A percentile compares a stretch with the other conserved stretches of the same genome.
These are phyloP conservation scores for Podila epigama DNA, from an alignment of 192 early-diverging fungal species.

Conservation along the genomic window DNA sequence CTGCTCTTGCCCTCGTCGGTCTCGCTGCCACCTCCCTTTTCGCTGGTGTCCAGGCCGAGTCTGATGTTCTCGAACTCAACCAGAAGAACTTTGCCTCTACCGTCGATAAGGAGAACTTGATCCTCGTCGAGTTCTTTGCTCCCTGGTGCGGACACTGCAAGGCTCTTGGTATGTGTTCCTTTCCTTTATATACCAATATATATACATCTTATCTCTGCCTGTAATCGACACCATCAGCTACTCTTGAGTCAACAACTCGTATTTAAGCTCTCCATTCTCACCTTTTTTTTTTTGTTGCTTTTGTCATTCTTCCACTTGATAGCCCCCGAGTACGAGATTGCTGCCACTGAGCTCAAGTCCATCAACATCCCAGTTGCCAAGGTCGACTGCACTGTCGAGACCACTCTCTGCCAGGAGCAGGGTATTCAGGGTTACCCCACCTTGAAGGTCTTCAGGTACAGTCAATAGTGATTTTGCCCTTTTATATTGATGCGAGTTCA, in stretches of 20 bases:
- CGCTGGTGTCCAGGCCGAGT: constrained; percentile 42
- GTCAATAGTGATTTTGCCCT: too few species aligned
- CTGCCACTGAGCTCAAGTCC: constrained; percentile 86
- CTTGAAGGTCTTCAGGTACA: constrained; percentile 83
- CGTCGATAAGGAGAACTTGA: constrained; percentile 69
- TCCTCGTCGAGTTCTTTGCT: constrained; percentile 95
- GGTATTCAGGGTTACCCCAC: constrained; percentile 93
- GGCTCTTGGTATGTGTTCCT: constrained; percentile 61
- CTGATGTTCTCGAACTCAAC: constrained; percentile 64
- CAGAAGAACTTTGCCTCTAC: constrained; percentile 68
- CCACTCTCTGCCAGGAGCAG: constrained; percentile 82
- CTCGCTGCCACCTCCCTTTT: constrained; percentile 42
- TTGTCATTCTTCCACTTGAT: constrained; percentile 20
- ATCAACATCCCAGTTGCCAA: constrained; percentile 84
- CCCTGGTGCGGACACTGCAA: constrained; percentile 99
- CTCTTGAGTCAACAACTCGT: not conserved
- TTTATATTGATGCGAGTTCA: too few species aligned
- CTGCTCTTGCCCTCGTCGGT: constrained; percentile 45
- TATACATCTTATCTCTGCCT: too few species aligned
- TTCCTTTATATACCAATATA: not conserved
- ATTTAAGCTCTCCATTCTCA: too few species aligned
- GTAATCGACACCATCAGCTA: too few species aligned
- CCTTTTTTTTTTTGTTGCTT: not conserved
- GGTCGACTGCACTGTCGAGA: constrained; percentile 95
- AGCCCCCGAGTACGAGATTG: constrained; percentile 94